Percentiles rank a stretch among this genome's conserved stretches.
phyloP scores from a whole-genome alignment of 768 basidiomycete genomes.

The Hortiboletus campestris region DNA sequence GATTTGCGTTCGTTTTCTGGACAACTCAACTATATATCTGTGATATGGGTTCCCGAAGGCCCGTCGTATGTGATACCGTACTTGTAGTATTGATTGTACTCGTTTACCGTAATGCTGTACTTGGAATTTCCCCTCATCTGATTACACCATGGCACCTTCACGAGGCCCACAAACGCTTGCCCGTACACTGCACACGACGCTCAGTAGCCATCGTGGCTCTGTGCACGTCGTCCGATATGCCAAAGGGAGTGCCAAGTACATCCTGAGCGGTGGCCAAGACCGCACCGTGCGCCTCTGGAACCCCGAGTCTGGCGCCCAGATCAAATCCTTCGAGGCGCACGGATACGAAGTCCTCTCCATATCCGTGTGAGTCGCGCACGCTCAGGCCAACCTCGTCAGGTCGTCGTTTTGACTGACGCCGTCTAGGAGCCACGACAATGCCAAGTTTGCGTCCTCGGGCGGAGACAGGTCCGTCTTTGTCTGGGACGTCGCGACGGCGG shows the following conservation, averaged over 20 bases:
- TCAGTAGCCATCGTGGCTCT: slow-evolving; percentile 72
- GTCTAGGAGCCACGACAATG: slow-evolving; percentile 84
- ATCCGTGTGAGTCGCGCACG: slow-evolving; percentile 68
- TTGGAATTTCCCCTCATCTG: neutral
- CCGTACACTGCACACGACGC: slow-evolving; percentile 60
- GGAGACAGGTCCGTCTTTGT: slow-evolving; percentile 92
- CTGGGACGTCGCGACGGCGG: slow-evolving; percentile 92
- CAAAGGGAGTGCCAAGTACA: slow-evolving; percentile 82
- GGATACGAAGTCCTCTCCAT: slow-evolving; percentile 94
- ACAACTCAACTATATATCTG: neutral
- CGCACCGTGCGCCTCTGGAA: slow-evolving; percentile 91
- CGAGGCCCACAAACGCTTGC: slow-evolving; percentile 53
- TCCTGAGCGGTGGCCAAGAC: slow-evolving; percentile 93
- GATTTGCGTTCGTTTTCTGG: neutral
- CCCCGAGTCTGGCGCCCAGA: slow-evolving; percentile 78
- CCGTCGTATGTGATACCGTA: neutral
- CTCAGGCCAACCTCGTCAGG: neutral
- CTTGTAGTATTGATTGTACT: neutral
- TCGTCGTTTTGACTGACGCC: neutral
- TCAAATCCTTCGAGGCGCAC: slow-evolving; percentile 88
- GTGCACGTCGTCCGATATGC: slow-evolving; percentile 93
- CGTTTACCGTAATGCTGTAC: neutral
- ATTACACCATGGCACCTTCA: slow-evolving; percentile 46
- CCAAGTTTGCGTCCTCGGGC: slow-evolving; percentile 89
- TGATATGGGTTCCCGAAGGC: neutral